Evolutionary conservation across 2,329 filamentous ascomycete genomes (phyloP).

Genomic region (Venturia pyrina): DNA sequence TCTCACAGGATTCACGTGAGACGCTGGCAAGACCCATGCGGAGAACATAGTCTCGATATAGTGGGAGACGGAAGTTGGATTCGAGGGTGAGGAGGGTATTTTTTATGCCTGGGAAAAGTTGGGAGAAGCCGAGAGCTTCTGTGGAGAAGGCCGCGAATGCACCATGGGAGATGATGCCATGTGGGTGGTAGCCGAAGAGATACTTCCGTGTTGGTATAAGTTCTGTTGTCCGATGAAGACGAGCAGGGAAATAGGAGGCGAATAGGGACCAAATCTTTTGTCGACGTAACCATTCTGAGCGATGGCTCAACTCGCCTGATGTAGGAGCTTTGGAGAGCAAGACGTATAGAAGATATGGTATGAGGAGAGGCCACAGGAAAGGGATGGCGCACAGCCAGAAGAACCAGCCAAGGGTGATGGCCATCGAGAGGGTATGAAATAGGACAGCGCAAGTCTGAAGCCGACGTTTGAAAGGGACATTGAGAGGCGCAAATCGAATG

Average conservation of each 20-base stretch:
- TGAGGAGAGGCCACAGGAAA: conserved; percentile 71
- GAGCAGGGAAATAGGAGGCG: conserved; percentile 83
- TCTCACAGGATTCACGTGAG: conserved; percentile 83
- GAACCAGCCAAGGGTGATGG: conserved; percentile 57
- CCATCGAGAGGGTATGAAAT: conserved; percentile 39
- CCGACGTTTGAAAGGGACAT: conserved; percentile 46
- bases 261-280: conserved; percentile 79
- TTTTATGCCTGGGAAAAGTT: conserved; percentile 87
- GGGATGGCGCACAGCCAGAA: conserved; percentile 88
- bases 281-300: conserved; percentile 64
- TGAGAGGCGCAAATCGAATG: conserved; percentile 80
- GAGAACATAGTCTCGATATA: conserved; percentile 92
- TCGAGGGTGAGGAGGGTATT: conserved; percentile 93
- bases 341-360: conserved; percentile 75
- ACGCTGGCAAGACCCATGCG: conserved; percentile 81
- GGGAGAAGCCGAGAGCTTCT: conserved; percentile 75
- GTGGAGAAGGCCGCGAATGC: conserved; percentile 87
- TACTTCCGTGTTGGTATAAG: conserved; percentile 80
- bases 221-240: conserved; percentile 72
- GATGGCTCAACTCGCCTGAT: conserved; percentile 63
- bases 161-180: conserved; percentile 96
- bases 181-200: conserved; percentile 94
- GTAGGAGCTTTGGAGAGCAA: conserved; percentile 68
- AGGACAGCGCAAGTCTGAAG: conserved; percentile 41
- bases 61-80: conserved; percentile 84